Percentiles rank a stretch among this genome's conserved stretches.
Conservation (phyloP, 2,329 filamentous ascomycete species). For the Orbilia brochopaga region DNA sequence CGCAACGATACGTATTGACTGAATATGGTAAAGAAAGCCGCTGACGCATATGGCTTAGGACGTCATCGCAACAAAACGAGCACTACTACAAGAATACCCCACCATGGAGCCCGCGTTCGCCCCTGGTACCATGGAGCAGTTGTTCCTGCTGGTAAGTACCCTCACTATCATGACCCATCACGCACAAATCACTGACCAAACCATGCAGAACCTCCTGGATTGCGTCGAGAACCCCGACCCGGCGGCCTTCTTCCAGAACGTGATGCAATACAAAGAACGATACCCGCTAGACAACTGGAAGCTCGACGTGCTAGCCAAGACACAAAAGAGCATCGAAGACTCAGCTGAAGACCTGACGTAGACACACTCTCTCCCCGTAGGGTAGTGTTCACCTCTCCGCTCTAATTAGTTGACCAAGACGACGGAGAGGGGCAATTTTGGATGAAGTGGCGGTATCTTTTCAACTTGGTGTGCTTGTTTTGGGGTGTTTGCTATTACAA, state of each 20-base stretch:
- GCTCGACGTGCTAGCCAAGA: constrained; percentile 21
- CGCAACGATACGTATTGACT: too few relatives aligned
- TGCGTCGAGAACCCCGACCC: constrained; percentile 78
- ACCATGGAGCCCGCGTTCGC: constrained; percentile 78
- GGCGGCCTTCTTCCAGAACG: constrained; percentile 81
- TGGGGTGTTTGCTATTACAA: constrained; percentile 38
- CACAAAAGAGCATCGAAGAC: constrained; percentile 60
- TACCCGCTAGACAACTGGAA: constrained; percentile 98
- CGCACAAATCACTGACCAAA: too few relatives aligned
- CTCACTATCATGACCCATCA: neutral
- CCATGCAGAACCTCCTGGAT: constrained; percentile 68
- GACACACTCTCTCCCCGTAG: constrained; percentile 59
- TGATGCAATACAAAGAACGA: constrained; percentile 89
- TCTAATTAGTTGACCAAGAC: too few relatives aligned
- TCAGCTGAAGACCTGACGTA: constrained; percentile 77
- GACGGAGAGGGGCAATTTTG: neutral
- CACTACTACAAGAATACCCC: constrained; percentile 75
- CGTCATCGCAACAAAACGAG: constrained; percentile 76
- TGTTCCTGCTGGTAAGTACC: constrained; percentile 67
- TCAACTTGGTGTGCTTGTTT: constrained; percentile 8
- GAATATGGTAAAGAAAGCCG: too few relatives aligned
- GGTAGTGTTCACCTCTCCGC: constrained; percentile 52
- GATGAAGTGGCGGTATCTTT: constrained; percentile 7
- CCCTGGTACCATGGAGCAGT: constrained; percentile 75
- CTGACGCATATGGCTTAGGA: constrained; percentile 61